Evolutionary conservation across 805 yeast species (phyloP), one percentile per base, ranked within the genome.

Genomic region (Nakazawaea molendinolei): DNA sequence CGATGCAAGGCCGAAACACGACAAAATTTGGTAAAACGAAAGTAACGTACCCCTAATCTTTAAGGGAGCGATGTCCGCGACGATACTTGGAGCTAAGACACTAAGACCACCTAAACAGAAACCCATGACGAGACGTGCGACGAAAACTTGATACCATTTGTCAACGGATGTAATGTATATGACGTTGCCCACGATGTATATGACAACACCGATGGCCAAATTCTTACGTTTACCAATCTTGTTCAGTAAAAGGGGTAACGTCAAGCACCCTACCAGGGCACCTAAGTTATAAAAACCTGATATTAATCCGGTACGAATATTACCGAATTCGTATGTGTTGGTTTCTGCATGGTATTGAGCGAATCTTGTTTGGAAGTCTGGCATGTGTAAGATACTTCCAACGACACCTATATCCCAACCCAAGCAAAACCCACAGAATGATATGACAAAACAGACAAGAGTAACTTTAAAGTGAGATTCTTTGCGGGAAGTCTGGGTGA

Each of bases 61-160:
- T 50, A 65, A 53, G 25, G 68, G 65, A 23, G 67, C 56, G 43
- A 62, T 52, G 44, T 63, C 68, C 5, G 67, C 56, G 28, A 50
- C 45, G 36, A 50, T 55, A 23, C 55, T 42, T 3, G 61, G 59
- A 3, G 50, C 45, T 3, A 53, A 23, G 2, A 51, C 51, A 20
- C 54, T 44, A 12, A 52, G 33, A 1, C 47, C 36, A 1, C 64
- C 64, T 19, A 56, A 47, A 5, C 48, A 31, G 8, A 53, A 28
- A 5, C 60, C 60, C 23, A 48, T 37, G 7, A 50, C 15, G 12
- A 49, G 23, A 23, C 60, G 40, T 2, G 53, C 58, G 8, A 39
- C 24, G 5, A 49, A 40, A 27, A 12, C 40, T 25, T 40, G 53
- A 50, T 18, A 17, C 39, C 39, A 35, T 13, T 23, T 28, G 16